A percentile compares a stretch with the other conserved stretches of the same genome.
These are phyloP conservation scores for Macaranga tanarius DNA, from an alignment of 441 rosid genomes.

Conservation along the genomic window DNA sequence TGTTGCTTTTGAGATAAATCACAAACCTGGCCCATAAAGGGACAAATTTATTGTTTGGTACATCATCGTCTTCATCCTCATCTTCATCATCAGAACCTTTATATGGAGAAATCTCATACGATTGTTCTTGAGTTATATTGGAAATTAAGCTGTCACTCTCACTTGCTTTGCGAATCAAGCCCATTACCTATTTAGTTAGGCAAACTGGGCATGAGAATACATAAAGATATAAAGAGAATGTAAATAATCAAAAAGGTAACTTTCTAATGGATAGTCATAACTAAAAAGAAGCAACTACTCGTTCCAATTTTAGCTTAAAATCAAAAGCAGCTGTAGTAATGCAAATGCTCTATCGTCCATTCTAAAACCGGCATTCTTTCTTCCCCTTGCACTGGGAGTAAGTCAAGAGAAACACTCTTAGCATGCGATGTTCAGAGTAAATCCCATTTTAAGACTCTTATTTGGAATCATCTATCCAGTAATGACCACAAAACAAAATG, in stretches of 20 bases:
- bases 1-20: slow-evolving; percentile 5
- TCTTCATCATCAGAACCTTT: slow-evolving; percentile 87
- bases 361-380: not conserved
- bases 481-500: not conserved
- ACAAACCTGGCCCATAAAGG: slow-evolving; percentile 92
- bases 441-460: slow-evolving; percentile 1
- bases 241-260: not conserved
- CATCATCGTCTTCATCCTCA: slow-evolving; percentile 55
- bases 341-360: not conserved
- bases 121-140: slow-evolving; percentile 41
- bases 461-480: not conserved
- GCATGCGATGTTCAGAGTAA: not conserved
- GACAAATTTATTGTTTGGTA: slow-evolving; percentile 51
- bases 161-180: slow-evolving; percentile 31
- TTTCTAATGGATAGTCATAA: not conserved
- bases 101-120: slow-evolving; percentile 93
- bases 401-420: not conserved
- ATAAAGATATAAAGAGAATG: not conserved
- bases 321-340: slow-evolving; percentile 5
- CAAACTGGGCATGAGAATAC: slow-evolving; percentile 20
- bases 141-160: slow-evolving; percentile 19
- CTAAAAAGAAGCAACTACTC: not conserved
- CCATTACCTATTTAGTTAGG: slow-evolving; percentile 39
- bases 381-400: not conserved
- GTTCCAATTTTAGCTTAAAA: not conserved